Evolutionary conservation across 495 filamentous ascomycete species (phyloP).

Genomic region (Penicillium psychrofluorescens): DNA sequence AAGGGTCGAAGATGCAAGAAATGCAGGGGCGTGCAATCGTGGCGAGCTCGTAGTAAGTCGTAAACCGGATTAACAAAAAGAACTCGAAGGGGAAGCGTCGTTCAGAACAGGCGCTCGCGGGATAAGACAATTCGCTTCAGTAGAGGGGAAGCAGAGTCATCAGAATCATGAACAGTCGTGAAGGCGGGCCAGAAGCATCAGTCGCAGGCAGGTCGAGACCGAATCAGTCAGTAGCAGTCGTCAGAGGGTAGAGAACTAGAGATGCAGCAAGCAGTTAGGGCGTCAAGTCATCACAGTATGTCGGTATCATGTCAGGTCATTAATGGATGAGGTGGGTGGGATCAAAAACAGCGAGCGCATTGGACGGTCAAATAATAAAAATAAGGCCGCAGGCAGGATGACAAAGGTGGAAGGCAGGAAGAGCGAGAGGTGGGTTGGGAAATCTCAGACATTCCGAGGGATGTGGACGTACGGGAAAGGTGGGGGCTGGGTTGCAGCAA

Average conservation of each 20-base stretch:
- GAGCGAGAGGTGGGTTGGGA: not conserved
- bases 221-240: conserved; percentile 11
- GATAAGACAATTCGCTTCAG: conserved; percentile 21
- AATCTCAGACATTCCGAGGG: not conserved
- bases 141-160: conserved; percentile 36
- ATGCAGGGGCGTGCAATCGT: conserved; percentile 31
- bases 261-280: conserved; percentile 9
- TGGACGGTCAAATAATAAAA: conserved; percentile 6
- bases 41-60: conserved; percentile 28
- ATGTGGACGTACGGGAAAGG: conserved; percentile 20
- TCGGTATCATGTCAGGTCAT: conserved; percentile 13
- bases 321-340: conserved; percentile 2
- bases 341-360: conserved; percentile 7
- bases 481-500: conserved; percentile 24
- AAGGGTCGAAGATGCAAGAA: conserved; percentile 24
- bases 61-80: conserved; percentile 18
- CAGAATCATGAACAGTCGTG: conserved; percentile 54
- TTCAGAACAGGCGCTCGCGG: conserved; percentile 19
- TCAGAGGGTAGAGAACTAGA: not conserved
- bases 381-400: conserved; percentile 12
- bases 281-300: conserved; percentile 1
- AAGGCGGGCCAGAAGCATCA: conserved; percentile 10
- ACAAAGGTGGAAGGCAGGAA: conserved; percentile 4
- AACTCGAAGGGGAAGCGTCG: conserved; percentile 10
- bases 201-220: conserved; percentile 3